Evolutionary conservation across 768 basidiomycete species (phyloP), one percentile per base, ranked within the genome.

Genomic region (Panellus pusillus): DNA sequence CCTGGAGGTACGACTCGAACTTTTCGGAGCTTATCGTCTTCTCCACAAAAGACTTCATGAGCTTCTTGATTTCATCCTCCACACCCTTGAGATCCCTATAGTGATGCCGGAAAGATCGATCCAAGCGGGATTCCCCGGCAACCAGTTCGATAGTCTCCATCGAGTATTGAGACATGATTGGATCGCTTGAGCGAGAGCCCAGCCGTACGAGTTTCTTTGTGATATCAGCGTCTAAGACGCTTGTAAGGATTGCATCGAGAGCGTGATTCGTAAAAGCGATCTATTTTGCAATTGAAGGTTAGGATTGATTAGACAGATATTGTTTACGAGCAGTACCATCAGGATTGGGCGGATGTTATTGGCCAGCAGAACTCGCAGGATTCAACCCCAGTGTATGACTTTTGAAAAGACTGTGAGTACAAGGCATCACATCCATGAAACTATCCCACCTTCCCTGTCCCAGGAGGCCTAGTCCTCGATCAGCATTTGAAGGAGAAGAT

Each of bases 181-280:
- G 82, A 35, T 87, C 82, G 0, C 75, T 66, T 0, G 85, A 77
- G 14, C 83, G 78, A n/a, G 83, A 77, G 0, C 90, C 90, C 7
- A 90, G 73, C 0, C 90, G 83, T 2, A 90, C 79, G 18, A 91
- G 72, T 35, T 81, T 79, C 0, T 70, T 66, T 0, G 88, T 89
- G 57, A 91, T 88, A 0, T 68, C 65, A 0, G 79, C 79, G 57
- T 91, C 86, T 1, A 91, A 74, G 3, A 90, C 79, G 0, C 81
- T 81, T 4, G 70, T 71, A 2, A 91, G 70, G 70, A 91, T 78
- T 57, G 90, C 86, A 52, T 91, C 89, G 3, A 91, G 74, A 0
- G 89, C 89, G 40, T 91, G 90, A 58, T 91, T 91, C 0, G 89
- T 91, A 68, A 84, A 89, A 0, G 88, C 75, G 31, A 78, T 78